Percentiles rank a stretch among this genome's conserved stretches.
Conservation (phyloP, 768 basidiomycete species). For the Boletus tylopilopsis region DNA sequence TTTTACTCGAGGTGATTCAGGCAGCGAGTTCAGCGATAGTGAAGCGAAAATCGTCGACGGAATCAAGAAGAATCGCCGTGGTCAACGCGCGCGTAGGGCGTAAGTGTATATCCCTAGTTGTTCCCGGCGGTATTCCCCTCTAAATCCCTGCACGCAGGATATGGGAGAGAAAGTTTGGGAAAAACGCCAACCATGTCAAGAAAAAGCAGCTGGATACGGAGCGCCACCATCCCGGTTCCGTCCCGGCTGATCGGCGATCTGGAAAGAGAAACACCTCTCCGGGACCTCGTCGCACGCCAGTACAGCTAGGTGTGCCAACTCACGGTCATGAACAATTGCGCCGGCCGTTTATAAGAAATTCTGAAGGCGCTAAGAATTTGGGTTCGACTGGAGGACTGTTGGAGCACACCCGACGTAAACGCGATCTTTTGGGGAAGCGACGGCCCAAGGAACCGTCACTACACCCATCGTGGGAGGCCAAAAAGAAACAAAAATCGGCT, state of each 20-base stretch:
- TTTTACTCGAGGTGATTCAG: slow-evolving; percentile 75
- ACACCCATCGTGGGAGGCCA: slow-evolving; percentile 98
- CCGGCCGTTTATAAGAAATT: not conserved
- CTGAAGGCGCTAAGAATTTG: not conserved
- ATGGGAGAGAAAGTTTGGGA: slow-evolving; percentile 97
- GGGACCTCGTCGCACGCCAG: not conserved
- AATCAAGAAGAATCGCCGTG: slow-evolving; percentile 80
- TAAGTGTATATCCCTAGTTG: slow-evolving; percentile 44
- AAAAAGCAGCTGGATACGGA: slow-evolving; percentile 36
- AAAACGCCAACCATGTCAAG: slow-evolving; percentile 87
- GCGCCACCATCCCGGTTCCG: slow-evolving; percentile 9
- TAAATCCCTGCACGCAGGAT: slow-evolving; percentile 51
- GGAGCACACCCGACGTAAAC: not conserved
- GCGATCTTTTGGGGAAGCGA: slow-evolving; percentile 3
- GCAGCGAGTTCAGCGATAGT: slow-evolving; percentile 70
- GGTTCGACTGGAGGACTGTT: not conserved
- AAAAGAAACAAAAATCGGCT: slow-evolving; percentile 68
- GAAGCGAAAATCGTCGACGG: slow-evolving; percentile 53
- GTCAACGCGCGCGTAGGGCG: slow-evolving; percentile 93
- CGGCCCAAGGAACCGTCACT: slow-evolving; percentile 42
- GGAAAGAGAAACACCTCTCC: slow-evolving; percentile 8
- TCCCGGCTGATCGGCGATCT: slow-evolving; percentile 16
- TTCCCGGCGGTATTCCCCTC: not conserved
- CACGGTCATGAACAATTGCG: not conserved
- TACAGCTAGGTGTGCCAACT: not conserved